Conservation (phyloP, 345 rosid genomes). For the Clausena lansium region DNA sequence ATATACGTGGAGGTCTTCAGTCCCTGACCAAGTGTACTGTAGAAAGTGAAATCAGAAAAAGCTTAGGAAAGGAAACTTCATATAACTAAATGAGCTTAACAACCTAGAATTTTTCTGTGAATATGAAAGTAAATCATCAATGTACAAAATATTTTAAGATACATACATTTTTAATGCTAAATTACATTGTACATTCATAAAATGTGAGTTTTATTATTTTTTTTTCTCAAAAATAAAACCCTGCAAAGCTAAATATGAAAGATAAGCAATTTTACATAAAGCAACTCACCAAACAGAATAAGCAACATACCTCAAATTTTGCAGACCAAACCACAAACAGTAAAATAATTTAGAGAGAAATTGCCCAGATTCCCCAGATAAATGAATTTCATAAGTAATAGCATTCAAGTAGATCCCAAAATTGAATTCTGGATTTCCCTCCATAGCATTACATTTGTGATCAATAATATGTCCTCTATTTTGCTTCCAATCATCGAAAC, state of each 20-base stretch:
- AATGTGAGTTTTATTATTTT: neutral
- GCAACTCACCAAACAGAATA: neutral
- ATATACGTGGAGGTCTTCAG: conserved; percentile 78
- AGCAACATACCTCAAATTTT: conserved; percentile 68
- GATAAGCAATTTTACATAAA: neutral
- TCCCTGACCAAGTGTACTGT: conserved; percentile 89
- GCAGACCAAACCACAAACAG: conserved; percentile 96
- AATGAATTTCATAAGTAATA: conserved; percentile 51
- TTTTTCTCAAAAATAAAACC: neutral
- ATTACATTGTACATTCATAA: neutral
- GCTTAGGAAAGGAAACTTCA: neutral
- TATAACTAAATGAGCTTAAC: neutral
- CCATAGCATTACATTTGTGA: conserved; percentile 35
- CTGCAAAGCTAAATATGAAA: neutral
- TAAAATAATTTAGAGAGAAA: conserved; percentile 66
- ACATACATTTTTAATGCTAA: neutral
- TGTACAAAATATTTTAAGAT: neutral
- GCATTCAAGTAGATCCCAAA: conserved; percentile 78
- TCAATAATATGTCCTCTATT: conserved; percentile 41
- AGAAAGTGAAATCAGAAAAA: neutral
- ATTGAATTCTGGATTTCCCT: conserved; percentile 40
- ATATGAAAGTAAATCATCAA: neutral
- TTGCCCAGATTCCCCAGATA: conserved; percentile 38
- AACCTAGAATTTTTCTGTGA: neutral
- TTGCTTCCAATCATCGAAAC: conserved; percentile 53